These are phyloP conservation scores for Fusarium sp. DNA, from an alignment of 2,329 filamentous ascomycete genomes.

Conservation along the genomic window DNA sequence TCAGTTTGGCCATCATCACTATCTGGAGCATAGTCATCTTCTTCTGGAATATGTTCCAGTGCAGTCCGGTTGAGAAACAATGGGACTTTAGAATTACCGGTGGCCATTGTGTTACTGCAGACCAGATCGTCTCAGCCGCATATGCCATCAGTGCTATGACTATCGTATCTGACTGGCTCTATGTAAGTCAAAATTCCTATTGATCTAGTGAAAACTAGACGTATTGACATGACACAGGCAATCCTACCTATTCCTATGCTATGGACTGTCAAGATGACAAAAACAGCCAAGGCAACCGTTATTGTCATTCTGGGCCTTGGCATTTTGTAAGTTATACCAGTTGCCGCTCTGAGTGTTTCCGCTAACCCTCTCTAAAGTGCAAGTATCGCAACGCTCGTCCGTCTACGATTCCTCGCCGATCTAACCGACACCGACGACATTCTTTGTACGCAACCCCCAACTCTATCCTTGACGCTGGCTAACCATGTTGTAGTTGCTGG, in stretches of 20 bases:
- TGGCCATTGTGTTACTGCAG: conserved; percentile 54
- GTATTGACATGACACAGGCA: conserved; percentile 47
- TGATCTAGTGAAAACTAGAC: background rate
- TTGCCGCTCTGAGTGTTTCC: background rate
- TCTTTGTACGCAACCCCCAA: conserved; percentile 50
- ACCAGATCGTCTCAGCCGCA: conserved; percentile 57
- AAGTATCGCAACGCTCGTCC: conserved; percentile 62
- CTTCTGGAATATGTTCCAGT: conserved; percentile 62
- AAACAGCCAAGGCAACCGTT: conserved; percentile 60
- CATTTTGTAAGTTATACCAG: conserved; percentile 53
- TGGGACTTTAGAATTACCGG: conserved; percentile 60
- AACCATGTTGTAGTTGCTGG: conserved; percentile 51
- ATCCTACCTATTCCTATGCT: conserved; percentile 63
- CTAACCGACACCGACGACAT: conserved; percentile 57
- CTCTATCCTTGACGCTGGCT: conserved; percentile 11
- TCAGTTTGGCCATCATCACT: conserved; percentile 55
- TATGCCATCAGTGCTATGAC: conserved; percentile 62
- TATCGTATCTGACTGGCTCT: conserved; percentile 63
- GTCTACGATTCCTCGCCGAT: conserved; percentile 58
- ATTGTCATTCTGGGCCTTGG: conserved; percentile 59
- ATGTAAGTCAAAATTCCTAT: conserved; percentile 46
- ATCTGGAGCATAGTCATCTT: conserved; percentile 59
- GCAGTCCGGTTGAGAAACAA: conserved; percentile 58
- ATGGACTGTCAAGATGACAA: conserved; percentile 62
- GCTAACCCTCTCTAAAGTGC: conserved; percentile 50